Conservation (phyloP, 2,329 filamentous ascomycete species). For the Diaporthe caulivora region DNA sequence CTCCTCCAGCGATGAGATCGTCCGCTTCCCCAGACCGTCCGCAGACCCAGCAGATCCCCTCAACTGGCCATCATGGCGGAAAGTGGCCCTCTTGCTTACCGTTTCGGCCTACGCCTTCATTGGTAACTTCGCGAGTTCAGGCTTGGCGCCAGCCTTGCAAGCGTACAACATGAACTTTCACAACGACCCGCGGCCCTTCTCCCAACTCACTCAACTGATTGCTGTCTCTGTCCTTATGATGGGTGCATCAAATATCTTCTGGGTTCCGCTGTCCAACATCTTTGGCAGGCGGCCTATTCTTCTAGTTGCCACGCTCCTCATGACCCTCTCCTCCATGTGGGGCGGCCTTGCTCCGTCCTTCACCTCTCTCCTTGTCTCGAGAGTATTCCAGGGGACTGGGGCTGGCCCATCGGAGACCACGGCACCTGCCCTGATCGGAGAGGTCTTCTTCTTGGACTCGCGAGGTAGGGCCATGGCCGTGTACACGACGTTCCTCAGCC, state of each 20-base stretch:
- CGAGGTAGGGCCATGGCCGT: conserved; percentile 53
- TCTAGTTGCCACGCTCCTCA: conserved; percentile 46
- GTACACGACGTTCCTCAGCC: conserved; percentile 49
- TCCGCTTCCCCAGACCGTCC: conserved; percentile 15
- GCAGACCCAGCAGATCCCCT: conserved; percentile 21
- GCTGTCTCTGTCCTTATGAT: conserved; percentile 50
- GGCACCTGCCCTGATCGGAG: conserved; percentile 50
- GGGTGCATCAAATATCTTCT: conserved; percentile 51
- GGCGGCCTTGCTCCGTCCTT: conserved; percentile 44
- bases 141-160: conserved; percentile 49
- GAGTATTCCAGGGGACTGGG: conserved; percentile 51
- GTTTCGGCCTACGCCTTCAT: conserved; percentile 51
- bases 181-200: conserved; percentile 41
- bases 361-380: conserved; percentile 45
- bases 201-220: conserved; percentile 48
- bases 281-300: conserved; percentile 50
- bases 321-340: conserved; percentile 46
- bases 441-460: conserved; percentile 52
- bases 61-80: conserved; percentile 23
- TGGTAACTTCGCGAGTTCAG: conserved; percentile 49
- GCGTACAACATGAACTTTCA: conserved; percentile 50
- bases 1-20: conserved; percentile 14
- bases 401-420: conserved; percentile 52
- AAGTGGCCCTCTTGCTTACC: conserved; percentile 42
- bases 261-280: conserved; percentile 53